Evolutionary conservation across 345 rosid species (phyloP).

Genomic region (Euclidium syriacum): DNA sequence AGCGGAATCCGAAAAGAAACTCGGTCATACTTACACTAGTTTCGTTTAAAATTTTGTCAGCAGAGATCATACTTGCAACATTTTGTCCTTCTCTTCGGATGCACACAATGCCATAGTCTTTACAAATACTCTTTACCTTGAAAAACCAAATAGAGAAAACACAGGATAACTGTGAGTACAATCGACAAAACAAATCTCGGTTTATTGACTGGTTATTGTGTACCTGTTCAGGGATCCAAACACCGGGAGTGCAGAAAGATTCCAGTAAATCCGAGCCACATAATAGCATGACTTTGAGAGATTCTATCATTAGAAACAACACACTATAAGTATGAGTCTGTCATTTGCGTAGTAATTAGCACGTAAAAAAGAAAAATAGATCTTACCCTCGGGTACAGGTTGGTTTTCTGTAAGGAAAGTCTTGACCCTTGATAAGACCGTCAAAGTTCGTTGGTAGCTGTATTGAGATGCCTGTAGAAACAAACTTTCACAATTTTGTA

Average conservation of each 20-base stretch:
- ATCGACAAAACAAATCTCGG: neutral
- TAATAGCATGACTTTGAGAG: slow-evolving; percentile 73
- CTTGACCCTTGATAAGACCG: slow-evolving; percentile 59
- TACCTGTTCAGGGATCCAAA: slow-evolving; percentile 92
- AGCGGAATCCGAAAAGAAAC: neutral
- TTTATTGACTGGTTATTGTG: neutral
- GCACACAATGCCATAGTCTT: slow-evolving; percentile 78
- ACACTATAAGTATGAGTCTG: neutral
- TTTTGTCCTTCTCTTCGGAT: slow-evolving; percentile 81
- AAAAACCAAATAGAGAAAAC: neutral
- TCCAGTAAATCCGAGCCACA: slow-evolving; percentile 92
- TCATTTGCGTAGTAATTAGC: neutral
- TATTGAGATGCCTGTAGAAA: slow-evolving; percentile 64
- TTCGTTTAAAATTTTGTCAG: slow-evolving; percentile 47
- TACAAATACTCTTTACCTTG: slow-evolving; percentile 61
- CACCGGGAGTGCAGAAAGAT: slow-evolving; percentile 68
- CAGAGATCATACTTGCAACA: slow-evolving; percentile 48
- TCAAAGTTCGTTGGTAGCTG: slow-evolving; percentile 57
- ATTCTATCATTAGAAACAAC: slow-evolving; percentile 36
- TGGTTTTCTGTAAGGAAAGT: slow-evolving; percentile 31
- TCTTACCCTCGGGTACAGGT: slow-evolving; percentile 43
- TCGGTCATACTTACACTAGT: slow-evolving; percentile 35
- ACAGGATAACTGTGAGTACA: neutral
- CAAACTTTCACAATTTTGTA: slow-evolving; percentile 6
- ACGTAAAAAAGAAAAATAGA: neutral